phyloP scores from a whole-genome alignment of 139 green algal genomes.

The Micractinium sp. region DNA sequence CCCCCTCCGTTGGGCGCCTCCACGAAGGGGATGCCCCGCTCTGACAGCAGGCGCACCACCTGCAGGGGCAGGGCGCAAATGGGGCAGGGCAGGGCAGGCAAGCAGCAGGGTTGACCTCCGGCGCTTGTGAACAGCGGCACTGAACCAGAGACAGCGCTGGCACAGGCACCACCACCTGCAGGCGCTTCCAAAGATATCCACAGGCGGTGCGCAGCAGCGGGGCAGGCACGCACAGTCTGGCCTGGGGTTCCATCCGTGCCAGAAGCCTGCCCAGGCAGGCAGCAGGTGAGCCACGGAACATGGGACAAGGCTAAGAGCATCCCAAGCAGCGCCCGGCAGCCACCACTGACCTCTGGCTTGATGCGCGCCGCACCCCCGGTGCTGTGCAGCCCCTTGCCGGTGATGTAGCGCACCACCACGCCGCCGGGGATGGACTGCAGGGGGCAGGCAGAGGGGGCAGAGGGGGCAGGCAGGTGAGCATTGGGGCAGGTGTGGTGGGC shows the following conservation, averaged over 20 bases:
- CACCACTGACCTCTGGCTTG: constrained; percentile 12
- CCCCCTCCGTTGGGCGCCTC: constrained; percentile 1
- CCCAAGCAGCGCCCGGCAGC: neutral
- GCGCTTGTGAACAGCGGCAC: too few relatives aligned
- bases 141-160: too few relatives aligned
- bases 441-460: neutral
- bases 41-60: constrained; percentile 13
- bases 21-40: neutral
- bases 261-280: too few relatives aligned
- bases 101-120: too few relatives aligned
- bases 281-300: too few relatives aligned
- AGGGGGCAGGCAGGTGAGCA: too few relatives aligned
- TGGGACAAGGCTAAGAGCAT: neutral
- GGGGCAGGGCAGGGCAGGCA: neutral
- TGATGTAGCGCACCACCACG: constrained; percentile 39
- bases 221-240: too few relatives aligned
- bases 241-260: too few relatives aligned
- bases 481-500: too few relatives aligned
- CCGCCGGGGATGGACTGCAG: constrained; percentile 35
- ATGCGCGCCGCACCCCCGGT: constrained; percentile 6
- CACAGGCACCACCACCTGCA: too few relatives aligned
- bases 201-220: too few relatives aligned
- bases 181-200: too few relatives aligned
- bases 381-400: constrained; percentile 32
- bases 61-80: neutral